Evolutionary conservation across 495 filamentous ascomycete species (phyloP), one percentile per base, ranked within the genome.

Genomic region (Aspergillus sclerotiicarbonarius): DNA sequence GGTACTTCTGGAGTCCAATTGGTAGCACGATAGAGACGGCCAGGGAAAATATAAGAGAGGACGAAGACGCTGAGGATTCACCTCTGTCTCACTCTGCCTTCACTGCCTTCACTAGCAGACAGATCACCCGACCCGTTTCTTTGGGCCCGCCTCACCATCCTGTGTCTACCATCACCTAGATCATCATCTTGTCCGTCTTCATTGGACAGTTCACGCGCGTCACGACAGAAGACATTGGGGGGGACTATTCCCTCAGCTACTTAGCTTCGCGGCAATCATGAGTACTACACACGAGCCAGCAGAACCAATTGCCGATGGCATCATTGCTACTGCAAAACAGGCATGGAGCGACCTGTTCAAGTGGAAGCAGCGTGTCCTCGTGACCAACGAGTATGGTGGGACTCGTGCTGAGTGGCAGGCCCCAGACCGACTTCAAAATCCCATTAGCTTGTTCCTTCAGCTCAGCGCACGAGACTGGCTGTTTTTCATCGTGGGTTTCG

Each of bases 361-460:
- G 51, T 89, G 83, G 82, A 86, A 85, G 64, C 84, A 87, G 71
- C 76, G 86, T 54, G 80, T 85, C n/a, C 74, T 81, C 31, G 75
- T 88, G 13, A 81, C 71, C 37, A 85, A 87, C 63, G 80, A 82
- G 18, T 72, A 78, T 53, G 84, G 83, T 18, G 71, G 72, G 60
- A 59, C 62, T 9, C 62, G 72, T 44, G 71, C 76, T 25, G 85
- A 87, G 71, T 90, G 86, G 86, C 80, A 82, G 30, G 53, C 67
- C 4, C 85, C 87, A 0, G 75, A 78, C 10, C 83, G 78, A 0
- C 70, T 88, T 41, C 65, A 76, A 46, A 88, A 89, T 61, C 87
- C 87, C 15, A 69, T 89, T 69, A 81, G 75, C 19, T 71, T 88
- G 44, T 67, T 87, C 51, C 76, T 75, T 49, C 76, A 82, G 70